Evolutionary conservation across 164 flowering plant genomes (phyloP).

Genomic region (Platanus orientalis): DNA sequence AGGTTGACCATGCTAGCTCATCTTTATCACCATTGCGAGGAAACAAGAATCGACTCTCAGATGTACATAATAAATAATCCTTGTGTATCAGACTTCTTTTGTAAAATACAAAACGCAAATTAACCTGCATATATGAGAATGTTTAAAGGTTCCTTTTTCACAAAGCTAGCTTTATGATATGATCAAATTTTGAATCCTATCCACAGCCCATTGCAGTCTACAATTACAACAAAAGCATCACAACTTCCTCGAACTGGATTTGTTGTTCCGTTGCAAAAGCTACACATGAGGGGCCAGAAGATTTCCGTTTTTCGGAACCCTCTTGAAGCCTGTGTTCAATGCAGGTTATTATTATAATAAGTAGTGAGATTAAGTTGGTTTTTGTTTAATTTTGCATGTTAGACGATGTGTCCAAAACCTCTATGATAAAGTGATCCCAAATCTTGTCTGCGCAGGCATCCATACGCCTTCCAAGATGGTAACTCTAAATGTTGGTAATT

Average conservation of each 20-base stretch:
- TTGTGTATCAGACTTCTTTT: background rate
- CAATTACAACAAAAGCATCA: no score
- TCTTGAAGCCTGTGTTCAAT: conserved; percentile 47
- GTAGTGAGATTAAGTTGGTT: no score
- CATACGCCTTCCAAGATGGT: conserved; percentile 68
- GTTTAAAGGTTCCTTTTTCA: no score
- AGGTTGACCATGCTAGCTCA: conserved; percentile 6
- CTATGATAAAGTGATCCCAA: conserved; percentile 76
- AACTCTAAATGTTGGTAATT: conserved; percentile 52
- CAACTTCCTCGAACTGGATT: conserved; percentile 25
- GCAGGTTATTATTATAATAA: no score
- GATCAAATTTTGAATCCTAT: no score
- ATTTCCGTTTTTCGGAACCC: conserved; percentile 71
- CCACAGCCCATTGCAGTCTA: no score
- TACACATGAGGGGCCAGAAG: conserved; percentile 83
- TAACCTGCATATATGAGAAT: no score
- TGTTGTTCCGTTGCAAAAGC: conserved; percentile 43
- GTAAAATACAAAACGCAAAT: background rate
- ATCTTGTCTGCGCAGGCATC: conserved; percentile 34
- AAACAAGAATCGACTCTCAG: background rate
- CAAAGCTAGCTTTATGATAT: background rate
- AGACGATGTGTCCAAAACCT: conserved; percentile 45
- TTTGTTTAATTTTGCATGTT: no score
- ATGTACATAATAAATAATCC: background rate
- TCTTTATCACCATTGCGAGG: background rate